These are phyloP conservation scores for Cutaneotrichosporon cavernicola DNA, from an alignment of 1,284 basidiomycete species.

Conservation along the genomic window DNA sequence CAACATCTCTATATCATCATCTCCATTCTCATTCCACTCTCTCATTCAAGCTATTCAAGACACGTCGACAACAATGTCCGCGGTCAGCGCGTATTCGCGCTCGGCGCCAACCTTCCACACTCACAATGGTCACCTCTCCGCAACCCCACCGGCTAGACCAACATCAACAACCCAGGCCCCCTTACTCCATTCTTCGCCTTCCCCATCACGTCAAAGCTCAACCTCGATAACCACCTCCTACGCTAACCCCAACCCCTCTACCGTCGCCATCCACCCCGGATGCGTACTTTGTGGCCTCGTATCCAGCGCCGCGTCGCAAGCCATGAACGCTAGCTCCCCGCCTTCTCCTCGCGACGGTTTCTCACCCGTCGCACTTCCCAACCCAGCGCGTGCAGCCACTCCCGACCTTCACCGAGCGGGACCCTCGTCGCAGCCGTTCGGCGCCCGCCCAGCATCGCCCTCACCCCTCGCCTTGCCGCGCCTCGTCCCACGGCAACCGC, in stretches of 20 bases:
- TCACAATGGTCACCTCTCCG: background rate
- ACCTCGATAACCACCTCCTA: background rate
- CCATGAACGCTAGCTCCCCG: constrained; percentile 9
- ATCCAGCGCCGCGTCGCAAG: constrained; percentile 21
- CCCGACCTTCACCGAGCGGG: constrained; percentile 21
- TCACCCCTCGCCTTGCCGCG: background rate
- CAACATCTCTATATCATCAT: background rate
- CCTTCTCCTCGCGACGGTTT: constrained; percentile 8
- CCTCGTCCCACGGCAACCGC: constrained; percentile 13
- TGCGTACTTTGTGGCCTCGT: constrained; percentile 41
- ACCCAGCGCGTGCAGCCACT: constrained; percentile 19
- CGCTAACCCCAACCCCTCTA: background rate
- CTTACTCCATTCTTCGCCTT: background rate
- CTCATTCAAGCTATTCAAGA: background rate
- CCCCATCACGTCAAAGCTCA: constrained; percentile 2
- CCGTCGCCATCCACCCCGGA: constrained; percentile 27
- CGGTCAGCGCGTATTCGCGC: background rate
- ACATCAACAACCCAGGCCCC: background rate
- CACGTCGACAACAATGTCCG: constrained; percentile 2
- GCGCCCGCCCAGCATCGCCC: background rate
- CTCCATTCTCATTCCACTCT: background rate
- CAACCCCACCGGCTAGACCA: background rate
- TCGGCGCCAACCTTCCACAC: constrained; percentile 4
- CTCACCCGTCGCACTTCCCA: constrained; percentile 16
- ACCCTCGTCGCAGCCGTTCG: constrained; percentile 7